Evolutionary conservation across 192 early-diverging fungal genomes (phyloP).

Genomic region (Powellomyces hirtus): DNA sequence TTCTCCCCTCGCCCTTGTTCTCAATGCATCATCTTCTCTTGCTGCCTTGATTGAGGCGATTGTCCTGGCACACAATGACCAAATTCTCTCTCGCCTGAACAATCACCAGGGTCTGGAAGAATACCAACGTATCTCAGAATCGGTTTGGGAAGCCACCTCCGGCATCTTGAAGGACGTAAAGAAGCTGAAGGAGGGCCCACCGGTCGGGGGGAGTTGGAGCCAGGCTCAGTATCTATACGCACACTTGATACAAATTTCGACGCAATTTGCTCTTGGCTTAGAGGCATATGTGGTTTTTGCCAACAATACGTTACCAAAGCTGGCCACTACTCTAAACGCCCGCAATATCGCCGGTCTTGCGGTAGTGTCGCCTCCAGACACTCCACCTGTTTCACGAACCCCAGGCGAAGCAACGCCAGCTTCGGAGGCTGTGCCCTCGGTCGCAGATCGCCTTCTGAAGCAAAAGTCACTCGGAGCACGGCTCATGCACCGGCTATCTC

Average conservation of each 20-base stretch:
- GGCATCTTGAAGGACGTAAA: conserved; percentile 25
- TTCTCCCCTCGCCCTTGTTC: conserved; percentile 12
- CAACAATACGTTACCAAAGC: neutral
- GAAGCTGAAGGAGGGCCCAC: conserved; percentile 20
- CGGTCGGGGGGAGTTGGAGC: conserved; percentile 1
- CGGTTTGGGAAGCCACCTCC: conserved; percentile 23
- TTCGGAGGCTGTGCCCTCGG: neutral
- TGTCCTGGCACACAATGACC: conserved; percentile 23
- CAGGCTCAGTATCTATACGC: conserved; percentile 1
- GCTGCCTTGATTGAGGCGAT: conserved; percentile 24
- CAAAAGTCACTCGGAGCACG: conserved; percentile 12
- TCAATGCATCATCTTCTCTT: conserved; percentile 20
- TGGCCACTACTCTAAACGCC: too few relatives aligned
- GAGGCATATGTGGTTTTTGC: conserved; percentile 23
- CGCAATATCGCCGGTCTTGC: too few relatives aligned
- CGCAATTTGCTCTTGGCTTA: conserved; percentile 8
- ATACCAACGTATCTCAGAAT: conserved; percentile 18
- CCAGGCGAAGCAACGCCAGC: neutral
- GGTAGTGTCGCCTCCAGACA: neutral
- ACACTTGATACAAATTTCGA: neutral
- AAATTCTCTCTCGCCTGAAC: conserved; percentile 1
- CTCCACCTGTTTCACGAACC: neutral
- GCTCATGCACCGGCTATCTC: neutral
- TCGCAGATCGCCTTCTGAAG: neutral
- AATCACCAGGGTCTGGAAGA: conserved; percentile 8